These are phyloP conservation scores for Fusarium sp. DNA, from an alignment of 2,329 filamentous ascomycete genomes.

Conservation along the genomic window DNA sequence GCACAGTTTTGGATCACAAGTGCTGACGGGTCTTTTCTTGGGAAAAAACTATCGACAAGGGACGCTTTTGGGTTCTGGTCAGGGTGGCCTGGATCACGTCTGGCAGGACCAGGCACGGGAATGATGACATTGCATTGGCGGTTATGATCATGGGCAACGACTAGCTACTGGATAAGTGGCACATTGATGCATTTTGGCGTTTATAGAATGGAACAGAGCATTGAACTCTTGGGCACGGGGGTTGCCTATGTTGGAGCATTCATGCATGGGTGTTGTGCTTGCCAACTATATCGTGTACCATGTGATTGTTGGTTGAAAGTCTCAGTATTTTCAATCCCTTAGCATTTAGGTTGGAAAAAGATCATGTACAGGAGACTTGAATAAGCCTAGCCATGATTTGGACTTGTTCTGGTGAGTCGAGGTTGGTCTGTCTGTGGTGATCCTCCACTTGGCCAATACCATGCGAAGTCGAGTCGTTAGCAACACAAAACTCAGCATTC, in stretches of 20 bases:
- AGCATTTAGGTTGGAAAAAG: not conserved
- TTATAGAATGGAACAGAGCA: conserved; percentile 15
- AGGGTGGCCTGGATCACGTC: not conserved
- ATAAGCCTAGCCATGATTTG: not conserved
- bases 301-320: not conserved
- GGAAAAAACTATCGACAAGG: not conserved
- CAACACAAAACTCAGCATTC: not conserved
- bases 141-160: conserved; percentile 9
- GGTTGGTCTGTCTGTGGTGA: not conserved
- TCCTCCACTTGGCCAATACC: not conserved
- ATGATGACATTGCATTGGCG: conserved; percentile 8
- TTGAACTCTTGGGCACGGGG: not conserved
- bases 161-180: not conserved
- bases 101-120: conserved; percentile 4
- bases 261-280: not conserved
- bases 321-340: not conserved
- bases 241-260: not conserved
- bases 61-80: no score
- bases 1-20: conserved; percentile 35
- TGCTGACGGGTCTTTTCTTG: not conserved
- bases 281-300: not conserved
- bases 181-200: conserved; percentile 19
- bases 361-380: not conserved
- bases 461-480: not conserved
- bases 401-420: not conserved